Conservation (phyloP, 1,284 basidiomycete genomes). For the Crocinoboletus sp. region DNA sequence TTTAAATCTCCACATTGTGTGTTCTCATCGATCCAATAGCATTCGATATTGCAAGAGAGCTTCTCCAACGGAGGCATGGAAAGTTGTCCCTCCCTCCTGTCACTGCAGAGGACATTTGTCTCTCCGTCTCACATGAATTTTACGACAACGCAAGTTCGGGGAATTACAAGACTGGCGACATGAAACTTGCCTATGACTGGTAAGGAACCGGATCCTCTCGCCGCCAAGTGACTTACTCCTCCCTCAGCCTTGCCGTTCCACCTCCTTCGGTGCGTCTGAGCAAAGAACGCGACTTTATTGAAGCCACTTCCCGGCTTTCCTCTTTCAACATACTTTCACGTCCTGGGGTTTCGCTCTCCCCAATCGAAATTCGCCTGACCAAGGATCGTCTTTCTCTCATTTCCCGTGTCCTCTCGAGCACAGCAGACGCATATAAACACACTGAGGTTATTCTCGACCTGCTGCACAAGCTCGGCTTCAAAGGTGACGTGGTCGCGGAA, state of each 20-base stretch:
- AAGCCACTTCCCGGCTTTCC: conserved; percentile 85
- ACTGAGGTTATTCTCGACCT: conserved; percentile 87
- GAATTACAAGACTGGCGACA: conserved; percentile 88
- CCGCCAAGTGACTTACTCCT: conserved; percentile 11
- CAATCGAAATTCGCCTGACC: conserved; percentile 86
- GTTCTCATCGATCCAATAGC: conserved; percentile 43
- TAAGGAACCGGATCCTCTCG: conserved; percentile 35
- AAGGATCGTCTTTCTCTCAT: conserved; percentile 83
- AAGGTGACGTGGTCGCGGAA: conserved; percentile 63
- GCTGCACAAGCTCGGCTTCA: conserved; percentile 80
- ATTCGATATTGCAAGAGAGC: conserved; percentile 68
- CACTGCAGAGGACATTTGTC: conserved; percentile 71
- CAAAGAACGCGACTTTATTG: conserved; percentile 86
- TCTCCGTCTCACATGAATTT: conserved; percentile 79
- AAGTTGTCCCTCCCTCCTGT: conserved; percentile 49
- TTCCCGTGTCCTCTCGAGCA: conserved; percentile 75
- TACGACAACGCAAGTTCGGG: conserved; percentile 92
- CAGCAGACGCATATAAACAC: conserved; percentile 83
- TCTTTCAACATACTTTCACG: conserved; percentile 78
- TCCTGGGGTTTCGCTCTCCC: conserved; percentile 74
- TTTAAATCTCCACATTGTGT: conserved; percentile 1
- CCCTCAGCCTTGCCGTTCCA: conserved; percentile 68
- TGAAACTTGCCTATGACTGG: conserved; percentile 96
- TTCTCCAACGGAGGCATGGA: conserved; percentile 54
- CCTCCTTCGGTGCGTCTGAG: conserved; percentile 55